Base-by-base conservation (phyloP, 2,329 filamentous ascomycete species). In the Achaetomium macrosporum region DNA sequence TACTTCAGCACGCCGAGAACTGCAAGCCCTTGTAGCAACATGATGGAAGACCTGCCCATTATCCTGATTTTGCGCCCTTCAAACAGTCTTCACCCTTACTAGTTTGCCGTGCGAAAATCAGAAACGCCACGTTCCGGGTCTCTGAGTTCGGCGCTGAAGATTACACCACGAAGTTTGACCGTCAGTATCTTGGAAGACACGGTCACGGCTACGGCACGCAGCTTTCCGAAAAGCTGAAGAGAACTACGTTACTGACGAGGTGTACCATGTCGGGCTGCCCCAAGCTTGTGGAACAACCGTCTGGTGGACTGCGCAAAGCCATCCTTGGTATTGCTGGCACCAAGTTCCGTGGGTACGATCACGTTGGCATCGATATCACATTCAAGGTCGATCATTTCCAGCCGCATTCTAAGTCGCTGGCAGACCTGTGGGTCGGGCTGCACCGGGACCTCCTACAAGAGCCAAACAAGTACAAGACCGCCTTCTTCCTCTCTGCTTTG, bases 51-150 rank as follows among this genome's bases (percentile, higher is more conserved):
- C n/a, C 11, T 5, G 13, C 20, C 13, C 7, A 19, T 10, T 19
- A 15, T 5, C 2, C 20, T 29, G n/a, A 41, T 6, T 12, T 52
- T 16, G 16, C 5, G 12, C 16, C 25, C 25, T 12, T 49, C 19
- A 5, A 44, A 41, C 3, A 44, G 33, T 10, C n/a, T n/a, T 40
- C 29, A 17, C 6, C 4, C 16, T 16, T 39, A 15, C 15, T 66
- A n/a, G 45, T 61, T 0, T 10, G 49, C 2, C 57, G 66, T 5
- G 63, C 66, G 13, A 47, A 46, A 8, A 50, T 64, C 19, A 57
- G 63, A 3, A 87, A 54, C 66, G 86, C 59, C 72, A 47, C 45
- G 0, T 66, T 65, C 42, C 49, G 58, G 1, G 54, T 64, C 2
- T 61, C 61, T 2, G 56, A 61, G 0, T 68, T 64, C 20, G 66